Conservation (phyloP, 345 rosid species). For the Eucalyptus albens region DNA sequence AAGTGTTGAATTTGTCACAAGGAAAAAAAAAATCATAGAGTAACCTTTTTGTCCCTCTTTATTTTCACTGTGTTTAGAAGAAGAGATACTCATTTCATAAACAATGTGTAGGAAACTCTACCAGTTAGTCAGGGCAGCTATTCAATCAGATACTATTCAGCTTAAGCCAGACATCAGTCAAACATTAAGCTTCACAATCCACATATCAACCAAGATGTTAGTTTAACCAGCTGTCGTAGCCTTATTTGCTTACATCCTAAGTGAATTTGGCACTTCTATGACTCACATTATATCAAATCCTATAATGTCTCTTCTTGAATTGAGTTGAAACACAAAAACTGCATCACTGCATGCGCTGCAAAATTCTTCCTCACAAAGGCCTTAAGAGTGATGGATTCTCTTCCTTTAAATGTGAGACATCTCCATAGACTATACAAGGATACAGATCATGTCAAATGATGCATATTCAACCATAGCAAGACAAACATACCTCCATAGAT, state of each 20-base stretch:
- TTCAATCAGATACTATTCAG: background rate
- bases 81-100: background rate
- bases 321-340: background rate
- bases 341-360: background rate
- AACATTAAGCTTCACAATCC: background rate
- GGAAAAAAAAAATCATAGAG: background rate
- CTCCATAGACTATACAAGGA: background rate
- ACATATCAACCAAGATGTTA: background rate
- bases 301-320: background rate
- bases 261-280: background rate
- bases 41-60: background rate
- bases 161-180: background rate
- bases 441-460: background rate
- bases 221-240: background rate
- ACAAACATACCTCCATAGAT: conserved; percentile 75
- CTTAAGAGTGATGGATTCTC: background rate
- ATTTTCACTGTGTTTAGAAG: background rate
- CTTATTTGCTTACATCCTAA: background rate
- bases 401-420: background rate
- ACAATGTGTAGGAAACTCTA: background rate
- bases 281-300: background rate
- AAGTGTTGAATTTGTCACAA: background rate
- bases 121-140: background rate
- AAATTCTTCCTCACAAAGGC: background rate
- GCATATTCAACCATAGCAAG: background rate